Conservation (phyloP, 805 yeast genomes). For the Candida corydali region DNA sequence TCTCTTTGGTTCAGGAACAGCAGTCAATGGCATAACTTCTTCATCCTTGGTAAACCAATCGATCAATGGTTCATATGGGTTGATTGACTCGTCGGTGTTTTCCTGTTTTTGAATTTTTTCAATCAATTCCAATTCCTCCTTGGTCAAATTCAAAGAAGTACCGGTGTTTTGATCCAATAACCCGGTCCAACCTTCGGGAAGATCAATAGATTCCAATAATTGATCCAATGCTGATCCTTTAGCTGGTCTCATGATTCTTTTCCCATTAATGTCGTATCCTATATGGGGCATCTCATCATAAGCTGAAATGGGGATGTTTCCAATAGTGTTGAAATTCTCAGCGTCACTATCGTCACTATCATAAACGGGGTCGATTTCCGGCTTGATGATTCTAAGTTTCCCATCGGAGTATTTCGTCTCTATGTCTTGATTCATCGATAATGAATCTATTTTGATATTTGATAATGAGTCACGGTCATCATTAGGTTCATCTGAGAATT, state of each 20-base stretch:
- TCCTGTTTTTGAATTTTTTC: slow-evolving; percentile 81
- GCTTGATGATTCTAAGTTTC: slow-evolving; percentile 66
- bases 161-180: slow-evolving; percentile 89
- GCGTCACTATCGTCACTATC: slow-evolving; percentile 92
- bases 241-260: slow-evolving; percentile 98
- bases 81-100: slow-evolving; percentile 69
- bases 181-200: slow-evolving; percentile 99
- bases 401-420: slow-evolving; percentile 71
- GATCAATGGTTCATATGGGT: slow-evolving; percentile 90
- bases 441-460: slow-evolving; percentile 49
- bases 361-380: slow-evolving; percentile 92
- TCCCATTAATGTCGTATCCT: slow-evolving; percentile 96
- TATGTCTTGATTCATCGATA: slow-evolving; percentile 32
- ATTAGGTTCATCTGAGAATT: slow-evolving; percentile 51
- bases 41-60: slow-evolving; percentile 91
- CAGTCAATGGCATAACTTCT: slow-evolving; percentile 88
- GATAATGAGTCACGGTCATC: slow-evolving; percentile 41
- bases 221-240: slow-evolving; percentile 92
- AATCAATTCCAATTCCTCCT: slow-evolving; percentile 86
- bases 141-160: slow-evolving; percentile 69
- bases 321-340: slow-evolving; percentile 79
- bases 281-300: slow-evolving; percentile 97
- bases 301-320: slow-evolving; percentile 87
- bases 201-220: slow-evolving; percentile 81
- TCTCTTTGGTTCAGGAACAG: slow-evolving; percentile 95